phyloP scores from a whole-genome alignment of 768 basidiomycete genomes.

The Auriscalpium microsporum region DNA sequence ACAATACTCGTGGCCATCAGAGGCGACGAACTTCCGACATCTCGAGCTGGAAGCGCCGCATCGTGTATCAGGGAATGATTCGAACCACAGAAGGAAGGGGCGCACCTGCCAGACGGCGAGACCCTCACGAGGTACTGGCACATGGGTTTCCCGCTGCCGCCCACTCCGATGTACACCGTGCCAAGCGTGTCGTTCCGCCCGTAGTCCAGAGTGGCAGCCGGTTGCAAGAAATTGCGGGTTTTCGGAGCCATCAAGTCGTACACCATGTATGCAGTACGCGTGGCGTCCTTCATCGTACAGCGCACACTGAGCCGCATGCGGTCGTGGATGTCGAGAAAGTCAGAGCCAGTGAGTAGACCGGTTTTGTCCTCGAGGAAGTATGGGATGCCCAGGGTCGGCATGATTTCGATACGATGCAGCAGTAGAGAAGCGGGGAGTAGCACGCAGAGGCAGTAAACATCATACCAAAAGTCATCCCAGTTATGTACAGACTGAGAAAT shows the following conservation, averaged over 20 bases:
- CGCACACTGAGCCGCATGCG: constrained; percentile 44
- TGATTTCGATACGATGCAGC: constrained; percentile 2
- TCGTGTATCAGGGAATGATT: neutral
- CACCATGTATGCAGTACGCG: constrained; percentile 43
- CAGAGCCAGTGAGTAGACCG: constrained; percentile 43
- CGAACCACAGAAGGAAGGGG: neutral
- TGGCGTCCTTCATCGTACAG: constrained; percentile 35
- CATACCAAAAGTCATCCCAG: too few relatives aligned
- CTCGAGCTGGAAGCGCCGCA: constrained; percentile 26
- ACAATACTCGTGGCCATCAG: constrained; percentile 52
- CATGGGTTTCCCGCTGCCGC: constrained; percentile 35
- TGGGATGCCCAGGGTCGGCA: constrained; percentile 46
- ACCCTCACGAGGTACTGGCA: constrained; percentile 40
- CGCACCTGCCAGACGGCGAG: constrained; percentile 34
- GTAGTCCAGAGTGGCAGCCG: constrained; percentile 44
- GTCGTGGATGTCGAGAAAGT: constrained; percentile 57
- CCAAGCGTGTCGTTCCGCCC: constrained; percentile 43
- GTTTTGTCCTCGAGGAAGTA: constrained; percentile 59
- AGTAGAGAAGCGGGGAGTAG: too few relatives aligned
- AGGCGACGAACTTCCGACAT: constrained; percentile 45
- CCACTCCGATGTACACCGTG: constrained; percentile 36
- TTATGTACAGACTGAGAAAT: too few relatives aligned
- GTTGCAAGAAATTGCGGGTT: constrained; percentile 22
- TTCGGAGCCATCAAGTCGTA: constrained; percentile 32
- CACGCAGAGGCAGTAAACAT: too few relatives aligned